Base-by-base conservation (phyloP, 495 filamentous ascomycete species). In the Aspergillus leporis region DNA sequence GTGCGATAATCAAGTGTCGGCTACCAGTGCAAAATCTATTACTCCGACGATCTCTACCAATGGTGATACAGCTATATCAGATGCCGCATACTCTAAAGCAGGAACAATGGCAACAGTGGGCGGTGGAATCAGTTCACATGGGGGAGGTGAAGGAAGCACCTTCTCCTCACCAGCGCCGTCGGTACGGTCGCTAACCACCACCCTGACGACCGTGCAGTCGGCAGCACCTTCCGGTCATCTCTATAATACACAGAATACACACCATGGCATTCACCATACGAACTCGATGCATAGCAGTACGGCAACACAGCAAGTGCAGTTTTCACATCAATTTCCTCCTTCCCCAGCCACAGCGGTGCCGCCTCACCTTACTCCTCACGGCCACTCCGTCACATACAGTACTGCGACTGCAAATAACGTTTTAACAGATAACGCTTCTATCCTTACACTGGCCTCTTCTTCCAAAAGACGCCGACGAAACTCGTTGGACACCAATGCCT, bases 131-230 rank as follows among this genome's bases (percentile, higher is more conserved):
- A 87, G 88, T 56, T 84, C 84, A 4, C 83, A 80, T 43, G 81
- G 85, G 47, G 91, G 90, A 53, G 89, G 87, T 18, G 90, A 78
- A 64, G 81, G 83, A 65, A 93, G 91, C 81, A 94, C 90, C 9
- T 98, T 97, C 70, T 97, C 93, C 7, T 97, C 94, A 0, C 94
- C 93, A 5, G 88, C 91, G 10, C 93, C 92, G 4, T 97, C 93
- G 5, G 87, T 94, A 25, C 90, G 89, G 53, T 97, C 93, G 0
- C 80, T 98, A 50, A 92, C 94, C 1, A 98, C 94, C 0, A 98
- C 94, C 4, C 82, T 98, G 51, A 98, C 94, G 0, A 98, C 94
- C 0, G 93, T 98, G 49, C 94, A 98, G 70, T 98, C 94, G 4
- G 78, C 87, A 31, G 86, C 88, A 13, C 86, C 87, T 1, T 90